A percentile compares a stretch with the other conserved stretches of the same genome.
phyloP scores from a whole-genome alignment of 1,284 basidiomycete genomes.

The Apiotrichum sp. region DNA sequence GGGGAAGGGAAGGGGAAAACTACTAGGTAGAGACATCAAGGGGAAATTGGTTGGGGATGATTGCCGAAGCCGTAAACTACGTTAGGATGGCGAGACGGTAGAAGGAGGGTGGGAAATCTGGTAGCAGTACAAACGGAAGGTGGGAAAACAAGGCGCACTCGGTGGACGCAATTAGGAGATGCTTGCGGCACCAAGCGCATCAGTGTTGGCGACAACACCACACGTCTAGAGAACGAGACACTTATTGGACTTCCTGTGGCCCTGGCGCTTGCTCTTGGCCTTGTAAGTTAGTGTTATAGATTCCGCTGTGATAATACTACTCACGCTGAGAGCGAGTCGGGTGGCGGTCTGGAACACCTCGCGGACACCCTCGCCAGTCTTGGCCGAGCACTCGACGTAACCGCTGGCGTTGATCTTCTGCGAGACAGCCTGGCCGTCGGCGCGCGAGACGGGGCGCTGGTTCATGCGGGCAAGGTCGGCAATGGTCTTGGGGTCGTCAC shows the following conservation, averaged over 20 bases:
- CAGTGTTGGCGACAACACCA: background rate
- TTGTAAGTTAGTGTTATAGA: background rate
- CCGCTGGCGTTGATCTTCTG: conserved; percentile 82
- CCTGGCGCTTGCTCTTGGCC: conserved; percentile 9
- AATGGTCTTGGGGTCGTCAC: conserved; percentile 62
- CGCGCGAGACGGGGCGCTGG: conserved; percentile 68
- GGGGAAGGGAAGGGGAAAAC: background rate
- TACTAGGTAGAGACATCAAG: conserved; percentile 6
- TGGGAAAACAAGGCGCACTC: too few relatives aligned
- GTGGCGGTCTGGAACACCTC: conserved; percentile 90
- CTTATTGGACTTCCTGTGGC: conserved; percentile 27
- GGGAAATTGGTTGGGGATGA: background rate
- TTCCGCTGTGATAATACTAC: conserved; percentile 11
- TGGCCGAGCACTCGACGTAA: conserved; percentile 87
- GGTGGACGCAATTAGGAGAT: too few relatives aligned
- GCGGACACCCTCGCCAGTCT: conserved; percentile 79
- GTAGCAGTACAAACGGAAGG: conserved; percentile 19
- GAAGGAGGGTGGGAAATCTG: conserved; percentile 1
- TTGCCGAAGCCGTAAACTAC: background rate
- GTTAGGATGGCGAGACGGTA: background rate
- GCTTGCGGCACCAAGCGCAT: too few relatives aligned
- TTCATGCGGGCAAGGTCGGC: conserved; percentile 74
- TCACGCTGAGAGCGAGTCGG: conserved; percentile 63
- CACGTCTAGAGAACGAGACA: conserved; percentile 54
- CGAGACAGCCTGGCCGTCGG: conserved; percentile 73